Evolutionary conservation across 2,329 filamentous ascomycete genomes (phyloP), one percentile per base, ranked within the genome.

Genomic region (Ceratocystis ficicola): DNA sequence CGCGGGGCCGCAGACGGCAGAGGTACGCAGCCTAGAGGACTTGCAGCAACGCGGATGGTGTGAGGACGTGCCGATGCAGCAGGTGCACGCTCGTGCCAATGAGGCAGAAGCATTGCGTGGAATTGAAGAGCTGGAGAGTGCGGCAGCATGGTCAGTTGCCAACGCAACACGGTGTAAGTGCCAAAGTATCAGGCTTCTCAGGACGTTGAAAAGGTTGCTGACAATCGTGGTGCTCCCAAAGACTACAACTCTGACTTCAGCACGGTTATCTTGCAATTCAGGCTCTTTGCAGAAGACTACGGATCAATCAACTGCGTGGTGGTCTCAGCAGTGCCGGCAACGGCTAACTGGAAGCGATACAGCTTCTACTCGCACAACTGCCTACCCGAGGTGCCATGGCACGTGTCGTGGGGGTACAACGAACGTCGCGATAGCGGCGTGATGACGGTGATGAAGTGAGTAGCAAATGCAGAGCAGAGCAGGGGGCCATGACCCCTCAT

Each of bases 341-440:
- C 52, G 1, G 41, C 65, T 0, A 66, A 71, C 4, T 68, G 71
- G 4, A 68, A 66, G 25, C 66, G 68, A 6, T 71, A 68, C 1
- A 72, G 71, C 44, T 74, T 73, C 66, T 69, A 66, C 55, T 44
- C 69, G 15, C 57, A 70, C 28, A 61, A 63, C 1, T 75, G 74
- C 59, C 44, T 62, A 28, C 62, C 65, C 0, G 65, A 69, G 41
- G 70, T 68, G n/a, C 69, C 69, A n/a, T 73, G 72, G 70, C 66
- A 65, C 3, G 62, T 72, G 5, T 75, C 73, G 0, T 75, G 72
- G 73, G 73, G 74, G 1, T 74, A 75, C 68, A 69, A 71, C 22
- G 50, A 66, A 6, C 66, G 69, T 22, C 70, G 70, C 0, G 73
- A 74, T 41, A 71, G 70, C 2, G 73, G 70, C 0, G 72, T 75